Evolutionary conservation across 129 eudicot genomes (phyloP).

Genomic region (Cynara cardunculus): DNA sequence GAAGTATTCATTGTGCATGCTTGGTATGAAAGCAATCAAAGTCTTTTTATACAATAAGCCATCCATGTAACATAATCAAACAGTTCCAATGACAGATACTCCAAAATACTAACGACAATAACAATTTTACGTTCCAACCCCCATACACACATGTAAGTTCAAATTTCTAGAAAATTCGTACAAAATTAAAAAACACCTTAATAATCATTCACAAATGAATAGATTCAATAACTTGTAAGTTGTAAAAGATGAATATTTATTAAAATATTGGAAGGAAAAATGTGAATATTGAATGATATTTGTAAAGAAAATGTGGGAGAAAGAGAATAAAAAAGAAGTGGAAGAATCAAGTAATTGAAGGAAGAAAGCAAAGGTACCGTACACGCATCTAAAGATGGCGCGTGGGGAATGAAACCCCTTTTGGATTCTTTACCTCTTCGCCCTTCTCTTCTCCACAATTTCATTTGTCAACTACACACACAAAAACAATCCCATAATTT

Average conservation of each 20-base stretch:
- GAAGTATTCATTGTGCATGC: constrained; percentile 4
- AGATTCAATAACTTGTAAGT: no score
- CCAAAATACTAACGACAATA: not conserved
- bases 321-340: constrained; percentile 19
- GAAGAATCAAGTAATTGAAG: constrained; percentile 29
- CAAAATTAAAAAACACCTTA: no score
- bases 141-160: no score
- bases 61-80: not conserved
- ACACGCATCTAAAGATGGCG: constrained; percentile 35
- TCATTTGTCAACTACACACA: not conserved
- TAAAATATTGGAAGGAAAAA: no score
- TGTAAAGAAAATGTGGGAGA: not conserved
- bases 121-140: not conserved
- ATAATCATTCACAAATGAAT: no score
- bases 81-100: not conserved
- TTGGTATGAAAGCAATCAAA: not conserved
- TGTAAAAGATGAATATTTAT: no score
- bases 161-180: no score
- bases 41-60: not conserved
- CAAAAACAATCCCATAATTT: no score
- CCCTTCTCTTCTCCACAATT: not conserved
- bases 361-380: constrained; percentile 39
- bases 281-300: not conserved
- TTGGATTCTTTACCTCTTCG: constrained; percentile 34
- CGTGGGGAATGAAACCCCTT: constrained; percentile 14